Evolutionary conservation across 371 early-diverging fungal genomes (phyloP), one percentile per base, ranked within the genome.

Genomic region (Quaeritorhiza haematococci): DNA sequence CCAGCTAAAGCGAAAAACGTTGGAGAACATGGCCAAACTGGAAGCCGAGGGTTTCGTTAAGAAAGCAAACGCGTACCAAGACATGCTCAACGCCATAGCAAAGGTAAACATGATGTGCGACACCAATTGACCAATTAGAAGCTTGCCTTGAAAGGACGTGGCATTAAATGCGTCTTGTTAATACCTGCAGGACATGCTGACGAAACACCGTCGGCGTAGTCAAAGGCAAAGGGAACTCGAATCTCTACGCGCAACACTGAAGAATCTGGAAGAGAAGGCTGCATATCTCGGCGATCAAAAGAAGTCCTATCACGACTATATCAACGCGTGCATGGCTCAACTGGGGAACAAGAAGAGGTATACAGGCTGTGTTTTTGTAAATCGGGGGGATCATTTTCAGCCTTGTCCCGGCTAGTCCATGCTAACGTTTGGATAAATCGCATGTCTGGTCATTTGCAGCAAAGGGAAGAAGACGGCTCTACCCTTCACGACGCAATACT

Each of bases 401-500:
- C n/a, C n/a, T n/a, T n/a, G n/a, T n/a, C n/a, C n/a, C n/a, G n/a
- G n/a, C n/a, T n/a, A n/a, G n/a, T n/a, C n/a, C n/a, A n/a, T n/a
- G n/a, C n/a, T n/a, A n/a, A n/a, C n/a, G n/a, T n/a, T n/a, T n/a
- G n/a, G n/a, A n/a, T n/a, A 38, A 59, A 66, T 44, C 41, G 61
- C 26, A 48, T 46, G 44, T 67, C 61, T 28, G 62, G 49, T 28
- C 33, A 59, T 78, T 33, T 46, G 41, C 35, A 64, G 71, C 42
- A 73, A 73, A 49, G 52, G 46, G 15, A 87, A 86, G 67, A 84
- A 84, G 62, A 71, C 74, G 21, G 88, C 88, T n/a, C 76, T 91
- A 58, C 91, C 89, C 15, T 94, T 96, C 74, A 88, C 92, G 2
- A 79, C 85, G 23, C 98, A 96, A 72, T 96, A 93, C 67, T 94